A percentile compares a stretch with the other conserved stretches of the same genome.
phyloP scores from a whole-genome alignment of 495 filamentous ascomycete genomes.

The Lindgomyces ingoldianus region DNA sequence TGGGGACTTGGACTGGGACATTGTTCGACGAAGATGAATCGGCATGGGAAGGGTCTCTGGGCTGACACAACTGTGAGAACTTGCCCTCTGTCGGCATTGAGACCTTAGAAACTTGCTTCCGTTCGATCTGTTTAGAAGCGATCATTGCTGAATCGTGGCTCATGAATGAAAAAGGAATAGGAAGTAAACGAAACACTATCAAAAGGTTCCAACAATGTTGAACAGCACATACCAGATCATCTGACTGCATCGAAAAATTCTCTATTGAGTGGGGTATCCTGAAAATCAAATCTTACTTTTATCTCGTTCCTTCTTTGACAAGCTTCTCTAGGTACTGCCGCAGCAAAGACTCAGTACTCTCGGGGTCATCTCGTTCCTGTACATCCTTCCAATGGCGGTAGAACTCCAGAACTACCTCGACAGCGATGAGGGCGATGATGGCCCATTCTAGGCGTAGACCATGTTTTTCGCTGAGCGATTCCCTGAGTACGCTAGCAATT shows the following conservation, averaged over 20 bases:
- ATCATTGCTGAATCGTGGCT: no score
- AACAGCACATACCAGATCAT: no score
- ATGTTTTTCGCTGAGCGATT: slow-evolving; percentile 87
- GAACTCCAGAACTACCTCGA: slow-evolving; percentile 80
- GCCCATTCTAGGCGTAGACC: slow-evolving; percentile 91
- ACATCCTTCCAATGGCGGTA: slow-evolving; percentile 61
- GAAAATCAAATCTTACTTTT: neutral
- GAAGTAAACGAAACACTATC: no score
- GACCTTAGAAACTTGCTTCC: no score
- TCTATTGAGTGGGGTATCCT: slow-evolving; percentile 23
- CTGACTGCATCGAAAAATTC: neutral
- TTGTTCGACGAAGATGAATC: no score
- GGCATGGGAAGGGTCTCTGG: no score
- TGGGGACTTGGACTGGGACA: no score
- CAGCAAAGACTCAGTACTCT: slow-evolving; percentile 34
- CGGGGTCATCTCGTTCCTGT: slow-evolving; percentile 47
- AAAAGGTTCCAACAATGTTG: no score
- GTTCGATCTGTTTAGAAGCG: no score
- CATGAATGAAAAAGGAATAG: no score
- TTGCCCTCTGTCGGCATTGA: no score
- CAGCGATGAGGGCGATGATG: slow-evolving; percentile 89
- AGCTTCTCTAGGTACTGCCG: slow-evolving; percentile 23
- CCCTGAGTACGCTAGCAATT: slow-evolving; percentile 84
- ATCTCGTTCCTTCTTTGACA: neutral
- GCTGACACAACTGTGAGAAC: no score